A percentile compares a stretch with the other conserved stretches of the same genome.
Conservation (phyloP, 2,329 filamentous ascomycete species). For the Thermoascus crustaceus region DNA sequence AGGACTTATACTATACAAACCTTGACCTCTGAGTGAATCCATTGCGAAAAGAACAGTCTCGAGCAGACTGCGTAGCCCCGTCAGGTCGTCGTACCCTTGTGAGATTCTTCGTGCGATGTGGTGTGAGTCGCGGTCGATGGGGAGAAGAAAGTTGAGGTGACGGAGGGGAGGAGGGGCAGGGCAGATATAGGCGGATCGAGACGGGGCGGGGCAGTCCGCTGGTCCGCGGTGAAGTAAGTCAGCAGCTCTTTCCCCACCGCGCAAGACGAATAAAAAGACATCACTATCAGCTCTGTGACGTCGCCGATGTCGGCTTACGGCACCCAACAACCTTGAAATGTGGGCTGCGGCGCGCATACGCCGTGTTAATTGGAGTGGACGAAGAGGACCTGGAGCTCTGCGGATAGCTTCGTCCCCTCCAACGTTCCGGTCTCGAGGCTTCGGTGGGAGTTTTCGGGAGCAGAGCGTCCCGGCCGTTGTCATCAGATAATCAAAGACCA, state of each 20-base stretch:
- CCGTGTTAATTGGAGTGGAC: background rate
- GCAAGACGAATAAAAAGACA: background rate
- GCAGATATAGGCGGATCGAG: background rate
- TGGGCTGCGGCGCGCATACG: background rate
- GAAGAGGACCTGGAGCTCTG: no score
- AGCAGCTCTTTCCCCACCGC: background rate
- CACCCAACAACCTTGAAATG: background rate
- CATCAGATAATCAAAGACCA: no score
- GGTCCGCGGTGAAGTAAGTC: background rate
- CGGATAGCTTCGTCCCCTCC: no score
- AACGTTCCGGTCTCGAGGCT: no score
- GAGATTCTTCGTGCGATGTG: no score
- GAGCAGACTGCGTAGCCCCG: background rate
- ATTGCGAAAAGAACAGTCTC: conserved; percentile 11
- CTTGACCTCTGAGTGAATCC: conserved; percentile 31
- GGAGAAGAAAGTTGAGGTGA: background rate
- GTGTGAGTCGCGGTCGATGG: background rate
- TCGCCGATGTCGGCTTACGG: background rate
- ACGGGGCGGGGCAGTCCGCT: background rate
- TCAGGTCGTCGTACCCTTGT: background rate
- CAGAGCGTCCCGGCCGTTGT: no score
- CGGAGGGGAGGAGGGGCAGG: background rate
- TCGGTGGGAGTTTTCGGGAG: background rate
- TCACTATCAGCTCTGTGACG: no score
- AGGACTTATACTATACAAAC: conserved; percentile 35